Evolutionary conservation across 192 early-diverging fungal species (phyloP), one percentile per base, ranked within the genome.

Genomic region (Entomortierella lignicola): DNA sequence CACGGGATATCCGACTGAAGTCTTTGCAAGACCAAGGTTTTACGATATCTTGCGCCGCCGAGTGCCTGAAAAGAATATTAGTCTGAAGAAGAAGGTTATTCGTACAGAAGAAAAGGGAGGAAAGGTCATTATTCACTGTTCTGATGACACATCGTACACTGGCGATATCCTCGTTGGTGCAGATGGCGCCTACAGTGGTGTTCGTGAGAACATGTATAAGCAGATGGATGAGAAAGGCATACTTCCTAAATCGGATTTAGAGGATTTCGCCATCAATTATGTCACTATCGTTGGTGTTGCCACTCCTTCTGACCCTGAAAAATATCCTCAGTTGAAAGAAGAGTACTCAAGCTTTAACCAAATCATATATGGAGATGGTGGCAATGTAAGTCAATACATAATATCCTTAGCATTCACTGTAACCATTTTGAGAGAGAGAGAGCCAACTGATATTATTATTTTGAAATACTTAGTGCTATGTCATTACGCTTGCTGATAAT

Each of bases 141-240:
- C 56, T n/a, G 56, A 58, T 21, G 5, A 37, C 18, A 34, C 56
- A 13, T 37, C 56, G 18, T 37, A 58, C 21, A 21, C 13, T 20
- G 56, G 56, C 13, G 31, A 58, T 17, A 34, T 58, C 17, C 31
- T 58, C 32, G 56, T 58, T 10, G 34, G 34, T 37, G 34, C 34
- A 4, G 34, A 37, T 37, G 34, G 34, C 4, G 34, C 34, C 34
- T 50, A 58, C 21, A 58, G 56, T 37, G 32, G 13, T 2, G 56
- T 58, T 37, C 27, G 56, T 4, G 4, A 58, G 56, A 58, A 17
- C 17, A 31, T 58, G 29, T 58, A 58, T 31, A 58, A 37, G 30
- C 2, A 34, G 4, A 37, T 58, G 34, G 20, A 29, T 13, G 56
- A 58, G 2, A 31, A 58, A 34, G 56, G 56, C 30, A 31, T 15